Percentiles rank a stretch among this genome's conserved stretches.
phyloP scores from a whole-genome alignment of 2,329 filamentous ascomycete genomes.

The Gnomoniopsis smithogilvyi region DNA sequence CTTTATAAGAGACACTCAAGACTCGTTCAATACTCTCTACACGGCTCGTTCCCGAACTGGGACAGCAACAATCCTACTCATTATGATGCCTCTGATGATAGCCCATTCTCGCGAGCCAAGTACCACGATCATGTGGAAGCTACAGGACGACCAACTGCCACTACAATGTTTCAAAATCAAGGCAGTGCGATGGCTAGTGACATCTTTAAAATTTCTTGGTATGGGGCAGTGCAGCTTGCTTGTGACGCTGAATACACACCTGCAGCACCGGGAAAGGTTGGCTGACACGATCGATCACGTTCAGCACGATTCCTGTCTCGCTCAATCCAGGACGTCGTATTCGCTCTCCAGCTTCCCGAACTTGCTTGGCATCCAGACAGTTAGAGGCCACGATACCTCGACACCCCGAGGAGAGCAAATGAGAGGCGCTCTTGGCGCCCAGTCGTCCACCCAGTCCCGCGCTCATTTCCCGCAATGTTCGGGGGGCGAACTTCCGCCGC shows the following conservation, averaged over 20 bases:
- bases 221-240: background rate
- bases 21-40: too few relatives aligned
- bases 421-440: background rate
- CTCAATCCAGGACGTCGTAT: background rate
- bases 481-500: background rate
- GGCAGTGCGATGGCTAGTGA: background rate
- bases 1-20: too few relatives aligned
- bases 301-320: background rate
- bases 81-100: too few relatives aligned
- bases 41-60: too few relatives aligned
- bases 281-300: background rate
- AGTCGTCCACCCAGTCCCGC: background rate
- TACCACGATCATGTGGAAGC: too few relatives aligned
- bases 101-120: too few relatives aligned
- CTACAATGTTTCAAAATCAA: background rate
- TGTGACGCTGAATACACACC: background rate
- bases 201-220: background rate
- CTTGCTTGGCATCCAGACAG: background rate
- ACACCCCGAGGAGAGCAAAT: background rate
- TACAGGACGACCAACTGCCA: background rate
- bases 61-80: too few relatives aligned
- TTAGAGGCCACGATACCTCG: background rate
- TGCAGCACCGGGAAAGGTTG: background rate
- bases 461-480: background rate
- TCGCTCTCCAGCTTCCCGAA: background rate